phyloP scores from a whole-genome alignment of 2,329 filamentous ascomycete species.

The Elsinoe australis region DNA sequence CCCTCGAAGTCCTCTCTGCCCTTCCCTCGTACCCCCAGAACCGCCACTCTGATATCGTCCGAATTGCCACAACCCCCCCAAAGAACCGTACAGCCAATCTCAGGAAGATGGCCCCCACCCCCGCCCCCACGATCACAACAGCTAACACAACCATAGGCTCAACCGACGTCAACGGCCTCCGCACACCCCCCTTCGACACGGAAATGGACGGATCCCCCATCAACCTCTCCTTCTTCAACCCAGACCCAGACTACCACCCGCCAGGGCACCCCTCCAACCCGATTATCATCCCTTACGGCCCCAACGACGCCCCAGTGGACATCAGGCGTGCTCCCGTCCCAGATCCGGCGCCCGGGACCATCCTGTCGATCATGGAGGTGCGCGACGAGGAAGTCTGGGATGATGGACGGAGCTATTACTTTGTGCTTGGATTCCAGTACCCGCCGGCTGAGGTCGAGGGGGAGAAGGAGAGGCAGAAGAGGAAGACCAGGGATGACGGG shows the following conservation, averaged over 20 bases:
- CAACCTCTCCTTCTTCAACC: no score
- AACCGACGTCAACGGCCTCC: not conserved
- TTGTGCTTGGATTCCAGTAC: not conserved
- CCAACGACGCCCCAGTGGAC: not conserved
- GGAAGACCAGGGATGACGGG: not conserved
- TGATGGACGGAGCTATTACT: not conserved
- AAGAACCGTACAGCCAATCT: not conserved
- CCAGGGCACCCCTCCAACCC: conserved; percentile 2
- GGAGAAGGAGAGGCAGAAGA: not conserved
- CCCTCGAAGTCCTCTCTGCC: no score
- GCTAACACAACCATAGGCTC: no score
- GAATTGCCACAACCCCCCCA: no score
- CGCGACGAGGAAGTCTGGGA: not conserved
- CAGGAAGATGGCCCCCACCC: not conserved
- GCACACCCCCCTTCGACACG: not conserved
- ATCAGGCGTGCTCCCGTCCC: not conserved
- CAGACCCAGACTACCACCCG: no score
- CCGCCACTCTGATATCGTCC: no score
- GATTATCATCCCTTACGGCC: conserved; percentile 4
- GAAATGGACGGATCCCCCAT: not conserved
- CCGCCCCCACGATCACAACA: no score
- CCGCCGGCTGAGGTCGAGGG: not conserved
- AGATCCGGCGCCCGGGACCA: not conserved
- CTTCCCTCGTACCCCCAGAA: no score
- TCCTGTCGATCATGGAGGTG: not conserved